phyloP scores from a whole-genome alignment of 495 filamentous ascomycete genomes.

The Neohortaea acidophila region DNA sequence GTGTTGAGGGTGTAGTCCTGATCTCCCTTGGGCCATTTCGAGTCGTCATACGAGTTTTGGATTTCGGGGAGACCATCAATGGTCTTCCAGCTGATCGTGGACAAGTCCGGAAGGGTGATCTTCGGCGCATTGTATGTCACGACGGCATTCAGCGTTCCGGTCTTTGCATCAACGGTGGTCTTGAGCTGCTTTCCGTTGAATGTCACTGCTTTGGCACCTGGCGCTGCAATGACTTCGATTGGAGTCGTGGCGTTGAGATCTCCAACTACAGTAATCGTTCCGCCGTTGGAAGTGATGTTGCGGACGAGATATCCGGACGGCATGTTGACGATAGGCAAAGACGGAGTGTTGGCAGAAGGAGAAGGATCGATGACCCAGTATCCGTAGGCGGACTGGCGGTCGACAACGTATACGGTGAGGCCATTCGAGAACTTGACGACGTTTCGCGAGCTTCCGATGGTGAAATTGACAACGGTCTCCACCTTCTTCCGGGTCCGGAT shows the following conservation, averaged over 20 bases:
- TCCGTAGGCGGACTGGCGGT: slow-evolving; percentile 57
- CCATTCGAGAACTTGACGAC: slow-evolving; percentile 44
- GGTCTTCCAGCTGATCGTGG: slow-evolving; percentile 49
- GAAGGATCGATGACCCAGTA: slow-evolving; percentile 56
- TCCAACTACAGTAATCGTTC: slow-evolving; percentile 43
- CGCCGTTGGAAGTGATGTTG: slow-evolving; percentile 37
- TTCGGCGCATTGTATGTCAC: too few relatives aligned
- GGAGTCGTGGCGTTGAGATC: slow-evolving; percentile 60
- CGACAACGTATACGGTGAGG: slow-evolving; percentile 45
- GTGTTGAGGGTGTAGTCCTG: slow-evolving; percentile 43
- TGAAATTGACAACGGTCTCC: slow-evolving; percentile 43
- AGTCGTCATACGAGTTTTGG: slow-evolving; percentile 48
- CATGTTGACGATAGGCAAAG: slow-evolving; percentile 51
- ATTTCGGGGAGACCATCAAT: slow-evolving; percentile 59
- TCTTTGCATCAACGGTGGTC: slow-evolving; percentile 30
- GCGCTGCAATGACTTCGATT: slow-evolving; percentile 50
- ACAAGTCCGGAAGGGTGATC: slow-evolving; percentile 42
- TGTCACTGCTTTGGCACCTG: slow-evolving; percentile 33
- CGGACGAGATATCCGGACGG: slow-evolving; percentile 65
- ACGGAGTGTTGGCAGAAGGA: too few relatives aligned
- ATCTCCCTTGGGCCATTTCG: slow-evolving; percentile 44
- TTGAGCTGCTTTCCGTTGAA: slow-evolving; percentile 33
- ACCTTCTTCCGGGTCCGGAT: slow-evolving; percentile 28
- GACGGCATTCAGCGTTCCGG: slow-evolving; percentile 40
- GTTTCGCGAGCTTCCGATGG: slow-evolving; percentile 34